Evolutionary conservation across 192 early-diverging fungal genomes (phyloP), one percentile per base, ranked within the genome.

Genomic region (Jimgerdemannia flammicorona): DNA sequence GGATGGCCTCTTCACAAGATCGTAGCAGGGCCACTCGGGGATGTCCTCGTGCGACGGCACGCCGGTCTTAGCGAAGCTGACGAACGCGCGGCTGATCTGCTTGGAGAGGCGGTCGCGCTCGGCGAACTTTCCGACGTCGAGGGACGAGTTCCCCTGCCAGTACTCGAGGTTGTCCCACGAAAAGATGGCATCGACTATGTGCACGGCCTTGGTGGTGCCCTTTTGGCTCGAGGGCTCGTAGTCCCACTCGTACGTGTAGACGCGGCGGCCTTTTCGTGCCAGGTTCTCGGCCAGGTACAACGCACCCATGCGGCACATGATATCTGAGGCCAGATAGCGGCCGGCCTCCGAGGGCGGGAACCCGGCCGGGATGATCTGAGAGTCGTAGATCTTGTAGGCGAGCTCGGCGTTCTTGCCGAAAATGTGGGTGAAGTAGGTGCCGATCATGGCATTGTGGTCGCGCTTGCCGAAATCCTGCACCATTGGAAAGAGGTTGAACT

Each of bases 61-160:
- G 10, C 83, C 81, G 1, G 78, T 76, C 64, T 80, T 82, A 3
- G 83, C 83, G 71, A 84, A 84, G 2, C 72, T 68, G 3, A 79
- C 69, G 49, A 80, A 79, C 0, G 80, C 64, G 20, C 70, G 69
- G 4, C 79, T 73, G 3, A 84, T 68, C 66, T 84, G 83, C 3
- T 81, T 77, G 6, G 83, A 75, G 8, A 84, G 78, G 10, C 78
- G 80, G 40, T 81, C 83, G 64, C 81, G 78, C 29, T 84, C 78
- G 4, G 69, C 3, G 0, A 72, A 70, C 40, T 77, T 71, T 3
- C 76, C 76, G 4, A 71, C 66, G n/a, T 71, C 76, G n/a, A 77
- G 29, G 71, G 72, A 77, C 6, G 76, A 72, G 43, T 77, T 77
- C 40, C 73, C 76, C 6, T 42, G 49, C 76, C 76, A 77, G 39